Percentiles rank a stretch among this genome's conserved stretches.
phyloP scores from a whole-genome alignment of 2,329 filamentous ascomycete genomes.

The Periconia digitata region DNA sequence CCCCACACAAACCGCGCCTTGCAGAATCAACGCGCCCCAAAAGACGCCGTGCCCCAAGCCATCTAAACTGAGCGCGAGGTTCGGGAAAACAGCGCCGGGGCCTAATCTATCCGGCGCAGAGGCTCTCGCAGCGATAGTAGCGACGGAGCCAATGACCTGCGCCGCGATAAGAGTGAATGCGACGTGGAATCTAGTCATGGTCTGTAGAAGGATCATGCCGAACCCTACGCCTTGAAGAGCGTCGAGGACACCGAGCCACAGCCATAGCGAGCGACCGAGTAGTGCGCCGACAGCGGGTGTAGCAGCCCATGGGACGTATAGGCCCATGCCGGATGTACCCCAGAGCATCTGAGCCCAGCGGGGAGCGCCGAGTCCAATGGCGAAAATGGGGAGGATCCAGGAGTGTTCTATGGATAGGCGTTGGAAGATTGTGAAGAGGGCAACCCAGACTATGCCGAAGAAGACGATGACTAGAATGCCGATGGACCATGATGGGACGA shows the following conservation, averaged over 20 bases:
- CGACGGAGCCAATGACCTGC: constrained; percentile 63
- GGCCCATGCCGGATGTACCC: constrained; percentile 62
- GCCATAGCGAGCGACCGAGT: constrained; percentile 61
- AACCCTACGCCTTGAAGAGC: constrained; percentile 67
- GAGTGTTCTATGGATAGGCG: constrained; percentile 61
- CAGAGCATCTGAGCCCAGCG: constrained; percentile 70
- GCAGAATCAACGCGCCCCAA: constrained; percentile 61
- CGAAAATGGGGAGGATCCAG: constrained; percentile 69
- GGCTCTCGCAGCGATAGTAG: constrained; percentile 63
- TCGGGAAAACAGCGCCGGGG: constrained; percentile 64
- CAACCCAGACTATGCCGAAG: constrained; percentile 59
- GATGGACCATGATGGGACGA: constrained; percentile 60
- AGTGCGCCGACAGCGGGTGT: constrained; percentile 57
- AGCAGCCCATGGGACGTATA: constrained; percentile 60
- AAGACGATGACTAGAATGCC: constrained; percentile 59
- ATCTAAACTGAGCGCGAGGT: constrained; percentile 55
- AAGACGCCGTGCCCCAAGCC: constrained; percentile 53
- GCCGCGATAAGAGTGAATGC: constrained; percentile 62
- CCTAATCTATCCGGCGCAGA: constrained; percentile 63
- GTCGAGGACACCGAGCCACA: constrained; percentile 69
- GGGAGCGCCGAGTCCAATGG: constrained; percentile 66
- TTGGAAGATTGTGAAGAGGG: constrained; percentile 55
- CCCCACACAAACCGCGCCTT: constrained; percentile 61
- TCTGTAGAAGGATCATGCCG: constrained; percentile 68
- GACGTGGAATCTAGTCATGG: constrained; percentile 66